Evolutionary conservation across 2,329 filamentous ascomycete species (phyloP).

Genomic region (Cyphellophora attinorum): DNA sequence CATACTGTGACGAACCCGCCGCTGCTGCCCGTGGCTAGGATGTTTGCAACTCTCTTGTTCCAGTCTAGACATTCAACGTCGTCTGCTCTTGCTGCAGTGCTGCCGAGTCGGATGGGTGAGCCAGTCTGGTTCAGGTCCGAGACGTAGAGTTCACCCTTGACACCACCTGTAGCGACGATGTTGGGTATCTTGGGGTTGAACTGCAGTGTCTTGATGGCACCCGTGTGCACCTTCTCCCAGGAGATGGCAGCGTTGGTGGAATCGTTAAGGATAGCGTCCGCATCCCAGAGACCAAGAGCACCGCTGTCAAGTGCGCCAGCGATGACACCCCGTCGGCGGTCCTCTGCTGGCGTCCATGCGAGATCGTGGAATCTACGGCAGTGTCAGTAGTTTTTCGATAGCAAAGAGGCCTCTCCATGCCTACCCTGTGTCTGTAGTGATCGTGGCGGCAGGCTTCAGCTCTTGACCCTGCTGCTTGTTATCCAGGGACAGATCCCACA

Average conservation of each 20-base stretch:
- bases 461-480: constrained; percentile 66
- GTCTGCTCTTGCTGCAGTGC: constrained; percentile 76
- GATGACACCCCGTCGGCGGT: constrained; percentile 76
- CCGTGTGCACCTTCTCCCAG: constrained; percentile 79
- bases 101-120: constrained; percentile 82
- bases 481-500: constrained; percentile 88
- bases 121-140: constrained; percentile 86
- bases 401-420: constrained; percentile 7
- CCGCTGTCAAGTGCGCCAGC: constrained; percentile 93
- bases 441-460: constrained; percentile 72
- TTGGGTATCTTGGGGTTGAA: constrained; percentile 92
- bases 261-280: constrained; percentile 52
- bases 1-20: constrained; percentile 96
- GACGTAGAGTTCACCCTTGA: constrained; percentile 92
- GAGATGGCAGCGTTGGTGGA: constrained; percentile 70
- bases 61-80: constrained; percentile 95
- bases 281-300: constrained; percentile 87
- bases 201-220: constrained; percentile 85
- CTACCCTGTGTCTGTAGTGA: constrained; percentile 84
- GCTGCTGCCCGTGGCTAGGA: constrained; percentile 84
- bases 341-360: constrained; percentile 78
- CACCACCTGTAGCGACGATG: constrained; percentile 81
- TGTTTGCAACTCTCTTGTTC: constrained; percentile 97
- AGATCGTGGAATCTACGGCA: constrained; percentile 80
- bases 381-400: constrained; percentile 1